Evolutionary conservation across 31 red algal genomes (phyloP).

Genomic region (Endocladia muricata): DNA sequence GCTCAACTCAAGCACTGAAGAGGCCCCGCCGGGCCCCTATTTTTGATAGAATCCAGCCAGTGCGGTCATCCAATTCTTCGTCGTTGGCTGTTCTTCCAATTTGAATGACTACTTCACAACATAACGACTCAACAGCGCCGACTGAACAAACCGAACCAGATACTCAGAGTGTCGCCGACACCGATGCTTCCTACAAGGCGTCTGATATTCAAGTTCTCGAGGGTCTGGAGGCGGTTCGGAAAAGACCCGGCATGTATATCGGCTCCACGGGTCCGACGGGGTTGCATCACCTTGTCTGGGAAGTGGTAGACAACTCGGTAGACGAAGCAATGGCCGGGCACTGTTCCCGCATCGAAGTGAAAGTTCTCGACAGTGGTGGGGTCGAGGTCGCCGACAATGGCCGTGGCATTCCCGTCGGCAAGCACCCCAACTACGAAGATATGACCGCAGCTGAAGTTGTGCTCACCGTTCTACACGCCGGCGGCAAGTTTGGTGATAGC

Average conservation of each 20-base stretch:
- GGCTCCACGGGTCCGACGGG: constrained; percentile 15
- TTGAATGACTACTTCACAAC: too few species aligned
- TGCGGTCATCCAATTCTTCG: too few species aligned
- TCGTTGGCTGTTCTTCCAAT: too few species aligned
- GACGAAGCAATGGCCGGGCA: constrained; percentile 28
- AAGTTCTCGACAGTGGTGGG: constrained; percentile 10
- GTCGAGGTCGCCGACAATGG: constrained; percentile 33
- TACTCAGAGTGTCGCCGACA: too few species aligned
- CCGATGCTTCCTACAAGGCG: constrained; percentile 8
- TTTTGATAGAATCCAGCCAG: too few species aligned
- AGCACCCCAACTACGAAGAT: constrained; percentile 5
- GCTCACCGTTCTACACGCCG: constrained; percentile 33
- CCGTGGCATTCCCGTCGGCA: constrained; percentile 34
- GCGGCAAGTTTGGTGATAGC: constrained; percentile 30
- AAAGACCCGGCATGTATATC: constrained; percentile 41
- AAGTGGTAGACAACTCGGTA: constrained; percentile 30
- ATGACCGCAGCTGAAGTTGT: constrained; percentile 23
- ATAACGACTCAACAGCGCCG: too few species aligned
- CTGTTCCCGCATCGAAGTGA: constrained; percentile 15
- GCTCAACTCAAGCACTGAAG: too few species aligned
- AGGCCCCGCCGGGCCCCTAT: too few species aligned
- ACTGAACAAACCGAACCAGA: too few species aligned
- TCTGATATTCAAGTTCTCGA: constrained; percentile 14
- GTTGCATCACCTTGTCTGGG: constrained; percentile 36
- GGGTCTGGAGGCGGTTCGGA: constrained; percentile 31